Percentiles rank a stretch among this genome's conserved stretches.
phyloP scores from a whole-genome alignment of 805 yeast genomes.

The Pichia membranifaciens region DNA sequence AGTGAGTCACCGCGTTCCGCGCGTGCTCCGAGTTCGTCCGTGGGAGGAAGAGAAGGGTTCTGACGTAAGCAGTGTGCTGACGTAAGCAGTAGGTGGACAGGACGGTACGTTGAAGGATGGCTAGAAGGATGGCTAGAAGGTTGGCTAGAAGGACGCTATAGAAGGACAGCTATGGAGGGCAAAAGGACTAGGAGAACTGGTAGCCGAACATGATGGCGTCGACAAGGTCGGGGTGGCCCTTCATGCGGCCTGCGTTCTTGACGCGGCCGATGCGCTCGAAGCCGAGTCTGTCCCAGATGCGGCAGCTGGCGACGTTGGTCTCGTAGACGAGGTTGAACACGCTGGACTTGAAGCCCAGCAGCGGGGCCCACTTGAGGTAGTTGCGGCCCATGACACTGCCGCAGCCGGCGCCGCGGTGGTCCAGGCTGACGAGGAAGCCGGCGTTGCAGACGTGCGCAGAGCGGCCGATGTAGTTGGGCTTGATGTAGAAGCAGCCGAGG shows the following conservation, averaged over 20 bases:
- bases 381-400: conserved; percentile 66
- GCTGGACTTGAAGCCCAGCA: conserved; percentile 72
- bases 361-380: conserved; percentile 69
- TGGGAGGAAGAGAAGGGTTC: too few species aligned
- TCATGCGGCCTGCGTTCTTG: conserved; percentile 66
- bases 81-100: too few species aligned
- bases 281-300: conserved; percentile 79
- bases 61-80: too few species aligned
- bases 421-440: conserved; percentile 67
- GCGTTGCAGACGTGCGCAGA: conserved; percentile 86
- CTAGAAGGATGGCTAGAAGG: too few species aligned
- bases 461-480: conserved; percentile 82
- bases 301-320: conserved; percentile 67
- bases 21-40: too few species aligned
- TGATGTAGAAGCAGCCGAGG: conserved; percentile 73
- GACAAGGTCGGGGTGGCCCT: conserved; percentile 53
- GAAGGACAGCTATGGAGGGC: too few species aligned
- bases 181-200: conserved; percentile 31
- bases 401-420: conserved; percentile 51
- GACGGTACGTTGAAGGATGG: too few species aligned
- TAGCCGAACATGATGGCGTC: conserved; percentile 80
- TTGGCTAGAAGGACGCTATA: too few species aligned
- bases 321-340: conserved; percentile 86
- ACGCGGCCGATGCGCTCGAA: conserved; percentile 74
- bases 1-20: too few species aligned